Evolutionary conservation across 164 flowering plant species (phyloP).

Genomic region (Akebia trifoliata): DNA sequence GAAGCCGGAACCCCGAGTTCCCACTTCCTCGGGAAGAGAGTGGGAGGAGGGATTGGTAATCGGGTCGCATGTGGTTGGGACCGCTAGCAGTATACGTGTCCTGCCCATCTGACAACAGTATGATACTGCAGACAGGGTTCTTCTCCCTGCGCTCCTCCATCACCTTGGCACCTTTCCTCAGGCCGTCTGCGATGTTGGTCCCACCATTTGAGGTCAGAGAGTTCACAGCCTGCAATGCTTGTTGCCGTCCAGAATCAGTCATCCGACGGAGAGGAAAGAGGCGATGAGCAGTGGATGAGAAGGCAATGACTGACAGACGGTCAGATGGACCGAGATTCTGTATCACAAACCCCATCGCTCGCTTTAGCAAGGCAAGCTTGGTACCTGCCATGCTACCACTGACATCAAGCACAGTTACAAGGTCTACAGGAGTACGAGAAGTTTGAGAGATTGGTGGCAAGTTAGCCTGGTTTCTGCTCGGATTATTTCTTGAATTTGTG

Average conservation of each 20-base stretch:
- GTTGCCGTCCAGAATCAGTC: constrained; percentile 69
- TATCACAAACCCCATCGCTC: constrained; percentile 93
- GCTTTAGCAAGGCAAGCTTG: constrained; percentile 82
- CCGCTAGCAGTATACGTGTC: constrained; percentile 58
- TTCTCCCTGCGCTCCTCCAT: constrained; percentile 61
- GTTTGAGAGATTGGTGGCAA: constrained; percentile 22
- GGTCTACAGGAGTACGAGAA: constrained; percentile 81
- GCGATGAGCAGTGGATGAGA: constrained; percentile 87
- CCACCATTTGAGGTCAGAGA: constrained; percentile 75
- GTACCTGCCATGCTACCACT: constrained; percentile 99
- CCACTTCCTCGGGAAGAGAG: constrained; percentile 30
- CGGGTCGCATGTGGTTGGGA: constrained; percentile 25
- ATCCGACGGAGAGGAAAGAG: constrained; percentile 75
- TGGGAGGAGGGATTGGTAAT: constrained; percentile 60
- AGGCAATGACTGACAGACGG: constrained; percentile 86
- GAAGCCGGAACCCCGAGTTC: constrained; percentile 43
- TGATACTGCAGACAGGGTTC: constrained; percentile 79
- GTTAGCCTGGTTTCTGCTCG: constrained; percentile 11
- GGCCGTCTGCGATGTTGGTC: constrained; percentile 86
- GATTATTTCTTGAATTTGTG: constrained; percentile 18
- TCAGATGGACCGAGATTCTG: constrained; percentile 87
- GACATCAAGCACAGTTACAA: constrained; percentile 94
- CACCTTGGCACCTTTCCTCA: constrained; percentile 77
- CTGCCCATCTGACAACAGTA: constrained; percentile 90
- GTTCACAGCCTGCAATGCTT: constrained; percentile 81